Evolutionary conservation across 1,139 yeast genomes (phyloP).

Genomic region (Chernovozyma aurita): DNA sequence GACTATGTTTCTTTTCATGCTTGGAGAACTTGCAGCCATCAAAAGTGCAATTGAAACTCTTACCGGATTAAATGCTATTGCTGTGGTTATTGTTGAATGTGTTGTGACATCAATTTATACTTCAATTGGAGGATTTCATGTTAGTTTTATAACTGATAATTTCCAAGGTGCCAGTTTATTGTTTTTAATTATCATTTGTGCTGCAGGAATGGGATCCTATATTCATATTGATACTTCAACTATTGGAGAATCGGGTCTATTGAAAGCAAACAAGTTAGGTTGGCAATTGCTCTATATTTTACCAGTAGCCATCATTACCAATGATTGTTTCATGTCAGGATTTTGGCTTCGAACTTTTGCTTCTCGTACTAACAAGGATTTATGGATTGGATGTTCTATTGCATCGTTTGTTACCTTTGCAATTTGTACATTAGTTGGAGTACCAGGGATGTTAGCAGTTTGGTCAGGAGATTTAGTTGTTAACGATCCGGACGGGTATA

Average conservation of each 20-base stretch:
- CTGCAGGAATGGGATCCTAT: slow-evolving; percentile 77
- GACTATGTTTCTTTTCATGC: slow-evolving; percentile 84
- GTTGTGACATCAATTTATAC: slow-evolving; percentile 86
- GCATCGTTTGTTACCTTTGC: slow-evolving; percentile 66
- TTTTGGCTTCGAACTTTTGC: slow-evolving; percentile 96
- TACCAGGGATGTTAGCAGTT: slow-evolving; percentile 82
- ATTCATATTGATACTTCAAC: slow-evolving; percentile 61
- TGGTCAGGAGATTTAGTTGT: slow-evolving; percentile 76
- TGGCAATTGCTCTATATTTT: slow-evolving; percentile 88
- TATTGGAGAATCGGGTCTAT: slow-evolving; percentile 61
- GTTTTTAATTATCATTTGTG: slow-evolving; percentile 62
- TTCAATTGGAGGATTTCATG: slow-evolving; percentile 83
- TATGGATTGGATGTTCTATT: slow-evolving; percentile 68
- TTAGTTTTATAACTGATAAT: slow-evolving; percentile 84
- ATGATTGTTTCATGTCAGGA: slow-evolving; percentile 86
- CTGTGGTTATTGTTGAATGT: slow-evolving; percentile 83
- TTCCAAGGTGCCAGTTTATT: slow-evolving; percentile 78
- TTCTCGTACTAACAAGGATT: slow-evolving; percentile 69
- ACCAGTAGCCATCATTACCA: slow-evolving; percentile 81
- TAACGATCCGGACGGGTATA: slow-evolving; percentile 55
- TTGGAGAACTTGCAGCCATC: slow-evolving; percentile 80
- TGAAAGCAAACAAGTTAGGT: slow-evolving; percentile 66
- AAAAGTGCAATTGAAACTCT: slow-evolving; percentile 70
- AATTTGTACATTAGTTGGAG: slow-evolving; percentile 69
- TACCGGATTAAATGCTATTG: slow-evolving; percentile 76